phyloP scores from a whole-genome alignment of 2,329 filamentous ascomycete species.

The Claviceps sorghi region DNA sequence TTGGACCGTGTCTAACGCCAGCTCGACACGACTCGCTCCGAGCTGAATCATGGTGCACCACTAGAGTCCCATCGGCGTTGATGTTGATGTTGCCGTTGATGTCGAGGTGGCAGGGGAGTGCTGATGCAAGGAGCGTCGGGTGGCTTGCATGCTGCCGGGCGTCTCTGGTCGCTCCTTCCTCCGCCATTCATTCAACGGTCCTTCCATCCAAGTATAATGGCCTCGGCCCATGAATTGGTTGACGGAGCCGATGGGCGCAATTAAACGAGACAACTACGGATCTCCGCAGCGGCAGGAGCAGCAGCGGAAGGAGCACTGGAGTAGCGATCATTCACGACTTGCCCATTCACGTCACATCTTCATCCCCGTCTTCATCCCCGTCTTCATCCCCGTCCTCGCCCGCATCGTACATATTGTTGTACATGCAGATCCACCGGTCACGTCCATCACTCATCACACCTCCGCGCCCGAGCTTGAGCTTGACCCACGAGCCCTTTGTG shows the following conservation, averaged over 20 bases:
- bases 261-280: not conserved
- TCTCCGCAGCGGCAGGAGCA: not conserved
- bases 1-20: not conserved
- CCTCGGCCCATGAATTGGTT: not conserved
- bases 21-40: not conserved
- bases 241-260: not conserved
- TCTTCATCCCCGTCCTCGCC: not conserved
- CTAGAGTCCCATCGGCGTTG: not conserved
- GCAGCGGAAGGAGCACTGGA: not conserved
- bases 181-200: not conserved
- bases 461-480: not conserved
- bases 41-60: not conserved
- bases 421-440: not conserved
- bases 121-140: too few species aligned
- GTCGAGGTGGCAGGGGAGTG: too few species aligned
- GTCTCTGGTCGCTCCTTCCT: not conserved
- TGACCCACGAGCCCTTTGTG: not conserved
- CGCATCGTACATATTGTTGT: not conserved
- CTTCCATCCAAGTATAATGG: too few species aligned
- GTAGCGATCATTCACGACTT: not conserved
- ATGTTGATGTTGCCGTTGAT: not conserved
- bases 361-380: not conserved
- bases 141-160: too few species aligned
- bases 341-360: not conserved
- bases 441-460: too few species aligned